Conservation (phyloP, 345 rosid species). For the Raphanus sativus region DNA sequence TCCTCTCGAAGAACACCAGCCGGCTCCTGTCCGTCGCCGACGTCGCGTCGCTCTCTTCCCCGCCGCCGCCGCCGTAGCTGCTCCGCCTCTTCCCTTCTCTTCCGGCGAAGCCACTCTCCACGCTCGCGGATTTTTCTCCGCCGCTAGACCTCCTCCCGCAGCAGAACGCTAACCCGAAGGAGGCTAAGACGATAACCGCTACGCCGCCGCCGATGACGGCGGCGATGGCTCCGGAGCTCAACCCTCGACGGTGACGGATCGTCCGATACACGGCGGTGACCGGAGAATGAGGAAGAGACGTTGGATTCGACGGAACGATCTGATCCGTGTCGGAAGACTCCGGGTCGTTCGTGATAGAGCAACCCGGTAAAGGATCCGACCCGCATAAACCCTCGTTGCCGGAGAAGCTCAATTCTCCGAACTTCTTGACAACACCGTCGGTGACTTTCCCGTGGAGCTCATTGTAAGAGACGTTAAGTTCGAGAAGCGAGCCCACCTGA, state of each 20-base stretch:
- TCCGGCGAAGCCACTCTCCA: constrained; percentile 53
- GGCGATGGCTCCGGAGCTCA: constrained; percentile 61
- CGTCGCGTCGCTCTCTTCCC: constrained; percentile 78
- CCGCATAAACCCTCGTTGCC: constrained; percentile 90
- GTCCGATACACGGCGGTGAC: background rate
- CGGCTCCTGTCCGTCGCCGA: constrained; percentile 65
- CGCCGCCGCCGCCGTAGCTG: constrained; percentile 41
- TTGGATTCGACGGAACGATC: constrained; percentile 81
- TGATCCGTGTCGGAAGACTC: constrained; percentile 42
- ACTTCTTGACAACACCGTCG: constrained; percentile 52
- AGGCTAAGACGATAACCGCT: constrained; percentile 49
- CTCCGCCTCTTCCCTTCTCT: constrained; percentile 49
- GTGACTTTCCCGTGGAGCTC: constrained; percentile 72
- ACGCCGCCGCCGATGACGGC: constrained; percentile 70
- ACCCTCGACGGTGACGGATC: constrained; percentile 39
- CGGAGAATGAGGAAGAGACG: constrained; percentile 61
- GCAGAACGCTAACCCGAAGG: constrained; percentile 66
- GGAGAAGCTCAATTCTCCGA: constrained; percentile 57
- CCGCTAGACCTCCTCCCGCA: constrained; percentile 49
- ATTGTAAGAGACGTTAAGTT: constrained; percentile 69
- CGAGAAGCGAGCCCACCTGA: constrained; percentile 43
- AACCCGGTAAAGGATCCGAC: constrained; percentile 58
- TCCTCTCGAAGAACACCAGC: constrained; percentile 79
- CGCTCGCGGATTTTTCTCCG: constrained; percentile 48
- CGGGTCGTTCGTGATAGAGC: constrained; percentile 52